Evolutionary conservation across 176 grass and related monocot genomes (phyloP), one percentile per base, ranked within the genome.

Genomic region (Pontederia paniculata): DNA sequence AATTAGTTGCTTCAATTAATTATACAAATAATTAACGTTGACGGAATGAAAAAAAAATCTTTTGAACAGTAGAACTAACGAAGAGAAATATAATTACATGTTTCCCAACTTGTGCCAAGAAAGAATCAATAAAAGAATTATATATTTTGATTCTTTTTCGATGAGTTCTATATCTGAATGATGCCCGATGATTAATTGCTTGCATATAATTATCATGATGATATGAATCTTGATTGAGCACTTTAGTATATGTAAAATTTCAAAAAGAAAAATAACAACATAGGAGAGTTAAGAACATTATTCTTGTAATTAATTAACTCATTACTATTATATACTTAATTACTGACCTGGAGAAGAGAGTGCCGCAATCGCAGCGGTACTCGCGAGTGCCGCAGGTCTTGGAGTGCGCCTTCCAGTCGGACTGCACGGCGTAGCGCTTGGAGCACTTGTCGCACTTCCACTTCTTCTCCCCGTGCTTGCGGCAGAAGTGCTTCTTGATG

Each of bases 361-460:
- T 98, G 70, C 94, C 94, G 70, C 94, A 98, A 60, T 98, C 94
- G 75, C 94, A 98, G 21, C 94, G 75, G 67, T 98, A 98, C 74
- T 98, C 94, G 67, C 87, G 83, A 45, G 87, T 98, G 72, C 94
- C 94, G 72, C 94, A 98, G 63, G 88, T 88, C 83, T 98, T 98
- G 63, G 94, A 87, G 70, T 98, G 94, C 3, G 94, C 94, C 86
- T 98, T 98, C 80, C 80, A 88, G 80, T 98, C 94, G 0, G 94
- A 98, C 69, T 93, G 94, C 2, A 98, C 94, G 44, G 94, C 94
- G 70, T 98, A 98, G 70, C 83, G 77, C 83, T 98, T 98, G 53
- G 87, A 74, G 83, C 94, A 98, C 78, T 98, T 98, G 23, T 93
- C 94, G 20, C 94, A 98, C 80, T 98, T 98, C 94, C 94, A 98